A percentile compares a stretch with the other conserved stretches of the same genome.
phyloP scores from a whole-genome alignment of 179 eudicot species.

The Corrigiola litoralis region DNA sequence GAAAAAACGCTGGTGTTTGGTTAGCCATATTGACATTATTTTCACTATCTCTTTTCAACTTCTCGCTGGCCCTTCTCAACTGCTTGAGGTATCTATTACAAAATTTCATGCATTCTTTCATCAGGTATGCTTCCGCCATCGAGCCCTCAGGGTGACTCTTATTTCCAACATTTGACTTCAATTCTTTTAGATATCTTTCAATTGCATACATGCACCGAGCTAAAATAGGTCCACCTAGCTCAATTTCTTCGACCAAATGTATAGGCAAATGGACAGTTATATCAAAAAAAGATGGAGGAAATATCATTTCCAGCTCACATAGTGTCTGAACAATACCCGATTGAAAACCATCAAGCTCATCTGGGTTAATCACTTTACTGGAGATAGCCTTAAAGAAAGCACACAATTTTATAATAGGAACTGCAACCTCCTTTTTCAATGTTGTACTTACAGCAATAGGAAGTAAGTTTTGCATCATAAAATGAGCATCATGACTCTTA shows the following conservation, averaged over 20 bases:
- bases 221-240: not conserved
- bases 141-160: slow-evolving; percentile 16
- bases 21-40: too few relatives aligned
- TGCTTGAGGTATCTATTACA: not conserved
- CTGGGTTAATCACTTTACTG: not conserved
- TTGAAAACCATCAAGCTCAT: too few relatives aligned
- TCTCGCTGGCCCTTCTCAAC: too few relatives aligned
- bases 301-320: slow-evolving; percentile 22
- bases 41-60: not conserved
- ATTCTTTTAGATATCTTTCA: not conserved
- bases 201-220: slow-evolving; percentile 12
- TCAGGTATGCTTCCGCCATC: slow-evolving; percentile 8
- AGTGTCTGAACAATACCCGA: not conserved
- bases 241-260: slow-evolving; percentile 21
- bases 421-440: slow-evolving; percentile 3
- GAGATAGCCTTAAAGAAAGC: not conserved
- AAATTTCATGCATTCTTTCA: slow-evolving; percentile 3
- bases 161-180: slow-evolving; percentile 12
- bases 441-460: not conserved
- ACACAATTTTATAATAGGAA: not conserved
- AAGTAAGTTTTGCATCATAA: slow-evolving; percentile 4
- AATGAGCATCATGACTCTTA: slow-evolving; percentile 27
- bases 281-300: slow-evolving; percentile 20
- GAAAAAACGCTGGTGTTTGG: not conserved
- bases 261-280: too few relatives aligned